Evolutionary conservation across 805 yeast genomes (phyloP).

Genomic region (Kodamaea sagamina): DNA sequence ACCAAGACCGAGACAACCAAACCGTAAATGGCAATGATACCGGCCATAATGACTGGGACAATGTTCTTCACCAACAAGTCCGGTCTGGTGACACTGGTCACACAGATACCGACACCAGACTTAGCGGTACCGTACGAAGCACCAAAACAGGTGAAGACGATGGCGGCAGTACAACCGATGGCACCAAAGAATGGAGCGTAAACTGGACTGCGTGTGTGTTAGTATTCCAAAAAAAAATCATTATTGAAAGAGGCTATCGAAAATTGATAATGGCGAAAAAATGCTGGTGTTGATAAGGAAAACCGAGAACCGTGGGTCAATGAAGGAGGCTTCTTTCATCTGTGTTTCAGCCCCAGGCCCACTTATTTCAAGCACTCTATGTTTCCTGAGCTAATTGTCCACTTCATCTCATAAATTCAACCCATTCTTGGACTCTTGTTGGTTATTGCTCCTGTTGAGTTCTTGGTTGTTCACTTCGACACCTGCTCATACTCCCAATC

Average conservation of each 20-base stretch:
- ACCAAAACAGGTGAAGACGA: constrained; percentile 97
- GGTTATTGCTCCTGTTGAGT: no score
- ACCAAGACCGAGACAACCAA: constrained; percentile 94
- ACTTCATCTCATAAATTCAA: no score
- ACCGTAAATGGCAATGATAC: constrained; percentile 98
- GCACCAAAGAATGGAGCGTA: constrained; percentile 93
- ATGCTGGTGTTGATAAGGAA: constrained; percentile 2
- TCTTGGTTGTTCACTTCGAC: not conserved
- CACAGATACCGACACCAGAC: constrained; percentile 99
- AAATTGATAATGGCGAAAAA: constrained; percentile 2
- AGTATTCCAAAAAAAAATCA: constrained; percentile 14
- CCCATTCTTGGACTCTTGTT: no score
- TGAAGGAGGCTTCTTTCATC: no score
- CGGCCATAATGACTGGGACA: constrained; percentile 98
- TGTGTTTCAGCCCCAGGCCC: no score
- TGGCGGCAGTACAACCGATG: constrained; percentile 99
- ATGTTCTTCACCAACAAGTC: constrained; percentile 90
- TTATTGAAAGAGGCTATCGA: not conserved
- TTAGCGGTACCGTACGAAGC: constrained; percentile 99
- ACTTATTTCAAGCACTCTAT: no score
- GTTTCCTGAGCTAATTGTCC: no score
- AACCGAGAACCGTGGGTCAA: constrained; percentile 4
- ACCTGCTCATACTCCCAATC: not conserved
- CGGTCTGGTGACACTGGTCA: constrained; percentile 96
- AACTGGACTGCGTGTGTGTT: constrained; percentile 31